A percentile compares a stretch with the other conserved stretches of the same genome.
These are phyloP conservation scores for Tetrahymena malaccensis DNA, from an alignment of 73 alveolate genomes.

Conservation along the genomic window DNA sequence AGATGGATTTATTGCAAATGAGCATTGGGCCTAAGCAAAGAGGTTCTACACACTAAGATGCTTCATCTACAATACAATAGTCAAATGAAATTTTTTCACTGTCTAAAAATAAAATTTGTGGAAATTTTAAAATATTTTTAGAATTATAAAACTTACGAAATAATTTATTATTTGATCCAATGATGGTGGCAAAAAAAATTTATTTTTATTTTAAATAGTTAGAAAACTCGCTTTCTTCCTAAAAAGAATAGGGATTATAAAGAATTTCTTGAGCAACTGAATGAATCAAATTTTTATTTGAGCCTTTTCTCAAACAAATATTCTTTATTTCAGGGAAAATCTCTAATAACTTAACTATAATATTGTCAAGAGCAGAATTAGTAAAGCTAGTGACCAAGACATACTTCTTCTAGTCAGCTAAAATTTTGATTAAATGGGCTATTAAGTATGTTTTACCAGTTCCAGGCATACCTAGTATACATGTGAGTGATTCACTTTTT, in stretches of 20 bases:
- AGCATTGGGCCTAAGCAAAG: background rate
- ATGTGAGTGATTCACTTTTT: background rate
- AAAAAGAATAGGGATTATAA: background rate
- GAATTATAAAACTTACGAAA: background rate
- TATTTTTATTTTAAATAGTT: background rate
- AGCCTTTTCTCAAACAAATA: background rate
- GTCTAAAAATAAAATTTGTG: background rate
- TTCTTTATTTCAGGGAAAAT: background rate
- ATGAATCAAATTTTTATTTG: background rate
- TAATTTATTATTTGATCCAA: background rate
- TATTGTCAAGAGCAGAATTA: background rate
- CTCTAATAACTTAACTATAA: background rate
- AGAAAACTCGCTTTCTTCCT: background rate
- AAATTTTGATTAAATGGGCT: background rate
- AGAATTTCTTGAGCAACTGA: background rate
- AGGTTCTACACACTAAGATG: background rate
- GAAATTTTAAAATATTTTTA: background rate
- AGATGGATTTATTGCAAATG: background rate
- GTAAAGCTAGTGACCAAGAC: background rate
- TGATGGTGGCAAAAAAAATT: background rate
- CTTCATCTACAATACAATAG: background rate
- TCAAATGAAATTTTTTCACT: background rate
- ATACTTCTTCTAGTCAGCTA: background rate
- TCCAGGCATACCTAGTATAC: background rate
- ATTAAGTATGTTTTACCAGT: background rate